Percentiles rank a stretch among this genome's conserved stretches.
These are phyloP conservation scores for Ascochyta fabae DNA, from an alignment of 2,329 filamentous ascomycete species.

Conservation along the genomic window DNA sequence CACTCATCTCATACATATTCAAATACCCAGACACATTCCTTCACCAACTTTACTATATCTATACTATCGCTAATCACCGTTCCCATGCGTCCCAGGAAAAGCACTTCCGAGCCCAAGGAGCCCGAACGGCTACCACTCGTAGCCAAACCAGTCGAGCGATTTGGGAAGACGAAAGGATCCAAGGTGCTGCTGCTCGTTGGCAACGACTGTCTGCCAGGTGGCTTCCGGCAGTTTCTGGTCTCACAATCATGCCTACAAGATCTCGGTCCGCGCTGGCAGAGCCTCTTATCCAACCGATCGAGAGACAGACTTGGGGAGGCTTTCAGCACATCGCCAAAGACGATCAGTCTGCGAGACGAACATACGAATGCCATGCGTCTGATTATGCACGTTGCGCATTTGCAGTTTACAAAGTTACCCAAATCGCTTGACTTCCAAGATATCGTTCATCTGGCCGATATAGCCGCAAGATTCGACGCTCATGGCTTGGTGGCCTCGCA, in stretches of 20 bases:
- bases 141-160: neutral
- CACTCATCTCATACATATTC: neutral
- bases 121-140: neutral
- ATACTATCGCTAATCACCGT: conserved; percentile 5
- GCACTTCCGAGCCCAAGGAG: neutral
- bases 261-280: conserved; percentile 13
- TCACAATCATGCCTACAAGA: conserved; percentile 15
- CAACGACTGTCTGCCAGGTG: conserved; percentile 1
- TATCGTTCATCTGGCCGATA: conserved; percentile 34
- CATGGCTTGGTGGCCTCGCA: conserved; percentile 19
- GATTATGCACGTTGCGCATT: conserved; percentile 44
- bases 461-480: conserved; percentile 38
- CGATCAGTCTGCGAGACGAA: conserved; percentile 40
- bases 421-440: conserved; percentile 26
- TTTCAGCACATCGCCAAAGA: conserved; percentile 1
- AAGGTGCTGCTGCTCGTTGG: conserved; percentile 14
- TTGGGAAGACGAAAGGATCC: neutral
- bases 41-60: neutral
- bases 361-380: conserved; percentile 39
- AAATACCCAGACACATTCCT: neutral
- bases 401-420: conserved; percentile 34
- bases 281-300: neutral
- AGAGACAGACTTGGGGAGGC: neutral
- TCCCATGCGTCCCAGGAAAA: neutral
- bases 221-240: conserved; percentile 11